Evolutionary conservation across 495 filamentous ascomycete genomes (phyloP).

Genomic region (Sabuloglossum arenarium): DNA sequence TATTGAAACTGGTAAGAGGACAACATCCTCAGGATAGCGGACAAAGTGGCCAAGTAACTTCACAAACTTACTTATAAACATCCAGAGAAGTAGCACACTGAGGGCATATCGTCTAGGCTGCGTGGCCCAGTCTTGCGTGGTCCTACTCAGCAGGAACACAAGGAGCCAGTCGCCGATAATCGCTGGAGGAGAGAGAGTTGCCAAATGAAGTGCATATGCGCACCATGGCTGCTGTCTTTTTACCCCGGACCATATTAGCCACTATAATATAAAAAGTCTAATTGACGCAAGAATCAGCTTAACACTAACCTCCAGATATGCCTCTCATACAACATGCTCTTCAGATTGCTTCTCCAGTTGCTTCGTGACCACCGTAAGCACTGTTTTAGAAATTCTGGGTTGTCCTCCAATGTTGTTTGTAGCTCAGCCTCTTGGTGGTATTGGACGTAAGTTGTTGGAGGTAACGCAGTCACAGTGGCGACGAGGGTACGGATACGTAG

Average conservation of each 20-base stretch:
- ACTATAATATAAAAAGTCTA: background rate
- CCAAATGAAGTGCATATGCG: conserved; percentile 53
- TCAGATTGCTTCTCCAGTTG: conserved; percentile 67
- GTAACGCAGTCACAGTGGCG: conserved; percentile 30
- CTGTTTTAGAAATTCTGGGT: conserved; percentile 52
- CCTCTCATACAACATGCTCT: conserved; percentile 47
- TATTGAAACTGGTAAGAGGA: conserved; percentile 31
- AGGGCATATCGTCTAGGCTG: background rate
- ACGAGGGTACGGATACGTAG: conserved; percentile 12
- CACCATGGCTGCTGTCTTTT: conserved; percentile 44
- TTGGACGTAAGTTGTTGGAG: too few relatives aligned
- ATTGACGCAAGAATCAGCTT: background rate
- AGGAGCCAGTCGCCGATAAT: conserved; percentile 41
- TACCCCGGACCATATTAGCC: background rate
- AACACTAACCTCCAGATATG: conserved; percentile 32
- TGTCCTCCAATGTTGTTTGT: conserved; percentile 54
- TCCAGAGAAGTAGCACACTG: conserved; percentile 13
- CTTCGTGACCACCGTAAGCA: conserved; percentile 64
- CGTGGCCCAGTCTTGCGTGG: conserved; percentile 14
- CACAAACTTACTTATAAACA: conserved; percentile 33
- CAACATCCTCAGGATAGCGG: conserved; percentile 32
- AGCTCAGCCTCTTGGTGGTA: conserved; percentile 52
- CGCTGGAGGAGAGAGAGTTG: conserved; percentile 50
- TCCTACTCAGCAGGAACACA: conserved; percentile 28
- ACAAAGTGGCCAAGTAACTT: conserved; percentile 38